Base-by-base conservation (phyloP, 306 rosid species). In the Cajanus cajan region DNA sequence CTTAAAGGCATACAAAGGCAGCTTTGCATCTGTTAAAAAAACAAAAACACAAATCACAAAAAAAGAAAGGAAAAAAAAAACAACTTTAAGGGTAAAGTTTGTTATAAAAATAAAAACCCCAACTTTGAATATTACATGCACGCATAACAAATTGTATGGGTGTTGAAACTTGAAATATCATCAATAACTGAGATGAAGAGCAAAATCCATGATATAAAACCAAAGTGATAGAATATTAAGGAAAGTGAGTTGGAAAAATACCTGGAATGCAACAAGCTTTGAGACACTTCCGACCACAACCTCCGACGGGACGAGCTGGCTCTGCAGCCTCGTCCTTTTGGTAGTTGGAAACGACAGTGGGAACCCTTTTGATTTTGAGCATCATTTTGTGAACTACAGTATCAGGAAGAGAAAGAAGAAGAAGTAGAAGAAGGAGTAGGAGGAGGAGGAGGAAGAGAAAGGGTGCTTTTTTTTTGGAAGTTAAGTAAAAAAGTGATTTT, bases 281-380 rank as follows among this genome's bases (percentile, higher is more conserved):
- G 67, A 91, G 93, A 75, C 98, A 95, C 65, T 89, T 89, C 8
- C 93, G 90, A 24, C 98, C 99, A 28, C 99, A 93, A 6, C 96
- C 96, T 34, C 93, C 91, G 14, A 58, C 69, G 7, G 66, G 80
- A 79, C 88, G 90, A 72, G 90, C 44, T 76, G 78, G 82, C 64
- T 85, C 89, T 12, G 85, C 92, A 0, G 68, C 76, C 67, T 91
- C 96, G 36, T 93, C 98, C 59, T 93, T 93, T 78, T 95, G 99
- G 75, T 84, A 90, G 86, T 95, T 95, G 15, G 99, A 95, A 62
- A 95, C 93, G 15, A 93, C 82, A 4, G 98, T 93, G 4, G 99
- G 96, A 85, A 95, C 98, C 74, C 99, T 91, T 86, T 93, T 95
- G 77, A 95, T 91, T 82, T 86, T 93, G 59, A 95, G 77, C 96